phyloP scores from a whole-genome alignment of 768 basidiomycete genomes.

The Lyophyllum shimeji region DNA sequence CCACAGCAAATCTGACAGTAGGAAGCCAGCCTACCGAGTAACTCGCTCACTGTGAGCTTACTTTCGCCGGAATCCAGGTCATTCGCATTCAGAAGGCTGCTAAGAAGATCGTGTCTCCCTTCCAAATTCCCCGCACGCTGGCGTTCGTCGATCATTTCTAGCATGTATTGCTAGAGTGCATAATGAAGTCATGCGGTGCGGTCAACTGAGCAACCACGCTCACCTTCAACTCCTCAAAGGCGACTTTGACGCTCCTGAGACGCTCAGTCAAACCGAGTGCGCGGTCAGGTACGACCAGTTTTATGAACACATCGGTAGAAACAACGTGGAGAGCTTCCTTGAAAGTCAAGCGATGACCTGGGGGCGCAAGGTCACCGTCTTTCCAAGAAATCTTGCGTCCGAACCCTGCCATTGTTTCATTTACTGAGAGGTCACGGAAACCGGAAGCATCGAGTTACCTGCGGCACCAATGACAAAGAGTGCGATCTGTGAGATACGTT shows the following conservation, averaged over 20 bases:
- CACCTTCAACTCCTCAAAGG: constrained; percentile 46
- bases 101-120: constrained; percentile 51
- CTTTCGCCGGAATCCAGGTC: constrained; percentile 32
- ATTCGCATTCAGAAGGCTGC: constrained; percentile 50
- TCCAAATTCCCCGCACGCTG: constrained; percentile 29
- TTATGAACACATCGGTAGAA: constrained; percentile 34
- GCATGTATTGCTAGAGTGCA: constrained; percentile 38
- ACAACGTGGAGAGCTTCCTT: constrained; percentile 47
- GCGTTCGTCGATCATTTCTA: constrained; percentile 52
- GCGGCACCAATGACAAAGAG: constrained; percentile 57
- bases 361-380: constrained; percentile 35
- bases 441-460: constrained; percentile 28
- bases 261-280: constrained; percentile 34
- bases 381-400: constrained; percentile 50
- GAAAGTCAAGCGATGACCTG: constrained; percentile 48
- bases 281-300: constrained; percentile 39
- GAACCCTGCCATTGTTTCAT: constrained; percentile 36
- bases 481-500: constrained; percentile 39
- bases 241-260: constrained; percentile 29
- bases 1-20: not conserved
- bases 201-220: not conserved
- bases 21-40: constrained; percentile 28
- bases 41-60: constrained; percentile 41
- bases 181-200: not conserved
- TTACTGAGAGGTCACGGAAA: not conserved